Evolutionary conservation across 225 moss, liverwort and hornwort species (phyloP).

Genomic region (Anthoceros angustus): DNA sequence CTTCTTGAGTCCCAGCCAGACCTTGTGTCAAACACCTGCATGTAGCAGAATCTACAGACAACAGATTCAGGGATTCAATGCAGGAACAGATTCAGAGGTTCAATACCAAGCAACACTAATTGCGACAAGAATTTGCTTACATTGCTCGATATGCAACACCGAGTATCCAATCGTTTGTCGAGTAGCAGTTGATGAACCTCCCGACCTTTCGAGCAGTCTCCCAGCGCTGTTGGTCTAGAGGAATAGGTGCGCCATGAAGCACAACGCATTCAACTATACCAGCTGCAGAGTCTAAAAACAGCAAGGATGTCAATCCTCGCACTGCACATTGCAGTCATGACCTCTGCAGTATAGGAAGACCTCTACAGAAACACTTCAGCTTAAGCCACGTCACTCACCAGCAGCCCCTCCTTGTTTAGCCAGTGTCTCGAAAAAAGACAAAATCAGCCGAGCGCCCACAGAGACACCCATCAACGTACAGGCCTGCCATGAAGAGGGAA

Average conservation of each 20-base stretch:
- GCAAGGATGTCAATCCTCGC: background rate
- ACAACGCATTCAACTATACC: conserved; percentile 92
- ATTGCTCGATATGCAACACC: conserved; percentile 86
- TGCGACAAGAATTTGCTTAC: conserved; percentile 23
- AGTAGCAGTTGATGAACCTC: conserved; percentile 80
- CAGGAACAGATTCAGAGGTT: no score
- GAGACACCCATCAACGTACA: conserved; percentile 92
- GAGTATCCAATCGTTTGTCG: conserved; percentile 93
- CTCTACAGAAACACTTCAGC: background rate
- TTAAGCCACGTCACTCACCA: conserved; percentile 12
- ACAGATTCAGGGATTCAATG: no score
- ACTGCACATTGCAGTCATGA: background rate
- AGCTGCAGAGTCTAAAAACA: conserved; percentile 17
- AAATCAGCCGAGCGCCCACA: conserved; percentile 70
- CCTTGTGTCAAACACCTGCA: conserved; percentile 82
- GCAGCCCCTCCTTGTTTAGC: conserved; percentile 56
- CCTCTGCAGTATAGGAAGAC: background rate
- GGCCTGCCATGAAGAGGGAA: conserved; percentile 61
- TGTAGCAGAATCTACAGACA: background rate
- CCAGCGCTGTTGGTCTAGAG: conserved; percentile 59
- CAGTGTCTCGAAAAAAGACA: conserved; percentile 87
- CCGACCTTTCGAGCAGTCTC: conserved; percentile 78
- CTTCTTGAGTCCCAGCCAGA: conserved; percentile 73
- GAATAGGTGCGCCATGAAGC: conserved; percentile 80
- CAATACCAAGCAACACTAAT: background rate